These are phyloP conservation scores for Chaetomiaceae sp. DNA, from an alignment of 2,329 filamentous ascomycete species.

Conservation along the genomic window DNA sequence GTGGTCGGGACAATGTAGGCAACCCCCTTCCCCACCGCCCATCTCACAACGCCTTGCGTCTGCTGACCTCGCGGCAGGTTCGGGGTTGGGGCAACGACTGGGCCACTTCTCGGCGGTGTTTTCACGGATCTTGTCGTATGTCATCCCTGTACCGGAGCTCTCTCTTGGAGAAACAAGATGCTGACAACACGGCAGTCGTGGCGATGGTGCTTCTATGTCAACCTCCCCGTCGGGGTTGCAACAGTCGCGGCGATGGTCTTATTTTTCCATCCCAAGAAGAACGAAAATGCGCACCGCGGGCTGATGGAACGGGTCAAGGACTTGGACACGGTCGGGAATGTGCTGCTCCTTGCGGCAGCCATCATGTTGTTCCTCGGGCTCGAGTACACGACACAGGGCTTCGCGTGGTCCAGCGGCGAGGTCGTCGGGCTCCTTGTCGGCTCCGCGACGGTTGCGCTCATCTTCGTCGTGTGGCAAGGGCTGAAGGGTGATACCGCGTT, in stretches of 20 bases:
- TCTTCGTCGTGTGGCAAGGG: slow-evolving; percentile 35
- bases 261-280: slow-evolving; percentile 27
- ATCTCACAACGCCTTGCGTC: neutral
- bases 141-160: neutral
- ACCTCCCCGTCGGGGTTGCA: slow-evolving; percentile 36
- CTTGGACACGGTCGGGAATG: slow-evolving; percentile 33
- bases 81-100: slow-evolving; percentile 32
- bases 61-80: slow-evolving; percentile 27
- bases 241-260: slow-evolving; percentile 30
- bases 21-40: neutral
- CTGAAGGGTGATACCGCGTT: slow-evolving; percentile 40
- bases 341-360: slow-evolving; percentile 40
- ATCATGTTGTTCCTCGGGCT: slow-evolving; percentile 45
- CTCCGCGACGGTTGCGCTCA: slow-evolving; percentile 21
- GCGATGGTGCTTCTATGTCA: slow-evolving; percentile 42
- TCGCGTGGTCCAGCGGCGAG: slow-evolving; percentile 38
- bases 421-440: slow-evolving; percentile 38
- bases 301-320: slow-evolving; percentile 28
- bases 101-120: slow-evolving; percentile 34
- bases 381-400: slow-evolving; percentile 41
- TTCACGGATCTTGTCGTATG: slow-evolving; percentile 34
- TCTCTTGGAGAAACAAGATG: neutral
- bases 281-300: slow-evolving; percentile 14
- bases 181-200: slow-evolving; percentile 31
- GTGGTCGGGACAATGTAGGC: slow-evolving; percentile 32